Base-by-base conservation (phyloP, 164 flowering plant genomes). In the Chloranthus sessilifolius region DNA sequence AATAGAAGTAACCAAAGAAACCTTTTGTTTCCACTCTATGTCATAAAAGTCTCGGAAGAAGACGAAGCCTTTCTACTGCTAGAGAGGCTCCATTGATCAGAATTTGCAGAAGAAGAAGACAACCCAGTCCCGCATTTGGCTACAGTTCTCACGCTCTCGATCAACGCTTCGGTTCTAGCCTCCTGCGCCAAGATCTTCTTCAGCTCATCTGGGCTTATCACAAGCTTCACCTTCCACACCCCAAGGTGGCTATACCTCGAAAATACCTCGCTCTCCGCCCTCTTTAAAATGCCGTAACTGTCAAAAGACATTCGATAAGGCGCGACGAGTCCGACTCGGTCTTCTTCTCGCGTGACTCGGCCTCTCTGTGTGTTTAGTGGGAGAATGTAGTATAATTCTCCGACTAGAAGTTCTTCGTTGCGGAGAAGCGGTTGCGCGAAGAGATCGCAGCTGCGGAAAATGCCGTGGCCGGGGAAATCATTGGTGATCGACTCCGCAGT, bases 151-250 rank as follows among this genome's bases (percentile, higher is more conserved):
- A 81, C 80, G 27, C 76, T 82, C 61, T 85, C 81, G n/a, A 88
- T 77, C 65, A 85, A 61, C 63, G 80, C 85, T 39, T 78, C 59
- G 0, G 91, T 85, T 5, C 55, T 58, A 1, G 60, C 72, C 41
- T 79, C 83, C 21, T 83, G 71, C 0, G 90, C 65, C 59, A 88
- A 22, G 12, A 88, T 88, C 62, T 79, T 76, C 55, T 71, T 1
- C 60, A 88, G 37, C 65, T 79, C 77, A 55, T 74, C 75, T 1
- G 85, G 80, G 33, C 70, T 71, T 3, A 88, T 85, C 40, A 81
- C 95, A 42, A 88, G 68, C 79, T 79, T 82, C 68, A 88, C 96
- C 60, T 84, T 88, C 96, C 96, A 88, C 47, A 82, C 55, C 15
- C 54, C 62, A 1, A 70, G 62, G 39, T 78, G 69, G 68, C 67